These are phyloP conservation scores for Rhytidiadelphus loreus DNA, from an alignment of 225 moss, liverwort and hornwort genomes.

Conservation along the genomic window DNA sequence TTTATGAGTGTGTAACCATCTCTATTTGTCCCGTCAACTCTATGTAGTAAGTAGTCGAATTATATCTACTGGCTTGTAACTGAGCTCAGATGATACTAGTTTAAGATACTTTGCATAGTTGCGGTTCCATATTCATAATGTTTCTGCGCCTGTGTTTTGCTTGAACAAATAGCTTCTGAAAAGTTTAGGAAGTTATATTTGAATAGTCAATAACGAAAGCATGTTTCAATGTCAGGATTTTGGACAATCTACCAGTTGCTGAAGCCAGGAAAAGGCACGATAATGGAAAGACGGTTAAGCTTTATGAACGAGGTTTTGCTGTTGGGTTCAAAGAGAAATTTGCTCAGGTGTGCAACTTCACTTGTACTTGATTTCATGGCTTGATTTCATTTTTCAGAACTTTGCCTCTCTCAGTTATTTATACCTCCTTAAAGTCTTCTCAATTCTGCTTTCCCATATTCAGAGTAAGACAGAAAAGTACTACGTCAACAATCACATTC, in stretches of 20 bases:
- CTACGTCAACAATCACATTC: slow-evolving; percentile 62
- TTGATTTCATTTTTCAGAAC: background rate
- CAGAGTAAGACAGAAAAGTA: slow-evolving; percentile 47
- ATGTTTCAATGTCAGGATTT: slow-evolving; percentile 32
- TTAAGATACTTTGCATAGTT: background rate
- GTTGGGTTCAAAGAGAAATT: slow-evolving; percentile 33
- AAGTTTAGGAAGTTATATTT: background rate
- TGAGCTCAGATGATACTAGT: background rate
- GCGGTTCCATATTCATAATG: background rate
- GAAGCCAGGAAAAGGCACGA: slow-evolving; percentile 13
- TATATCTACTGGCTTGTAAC: background rate
- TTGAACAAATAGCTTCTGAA: background rate
- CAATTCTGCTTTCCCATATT: background rate
- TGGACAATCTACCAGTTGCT: slow-evolving; percentile 78
- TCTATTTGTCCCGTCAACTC: background rate
- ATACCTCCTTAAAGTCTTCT: background rate
- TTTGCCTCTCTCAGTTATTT: background rate
- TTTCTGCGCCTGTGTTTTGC: background rate
- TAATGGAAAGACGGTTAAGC: slow-evolving; percentile 14
- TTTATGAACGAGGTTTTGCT: slow-evolving; percentile 55
- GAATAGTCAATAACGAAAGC: background rate
- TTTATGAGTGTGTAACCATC: background rate
- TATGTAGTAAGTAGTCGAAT: background rate
- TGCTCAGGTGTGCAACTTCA: slow-evolving; percentile 14
- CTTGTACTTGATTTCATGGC: background rate